Percentiles rank a stretch among this genome's conserved stretches.
Evolutionary conservation across 345 rosid species (phyloP).

Genomic region (Salix caprea): DNA sequence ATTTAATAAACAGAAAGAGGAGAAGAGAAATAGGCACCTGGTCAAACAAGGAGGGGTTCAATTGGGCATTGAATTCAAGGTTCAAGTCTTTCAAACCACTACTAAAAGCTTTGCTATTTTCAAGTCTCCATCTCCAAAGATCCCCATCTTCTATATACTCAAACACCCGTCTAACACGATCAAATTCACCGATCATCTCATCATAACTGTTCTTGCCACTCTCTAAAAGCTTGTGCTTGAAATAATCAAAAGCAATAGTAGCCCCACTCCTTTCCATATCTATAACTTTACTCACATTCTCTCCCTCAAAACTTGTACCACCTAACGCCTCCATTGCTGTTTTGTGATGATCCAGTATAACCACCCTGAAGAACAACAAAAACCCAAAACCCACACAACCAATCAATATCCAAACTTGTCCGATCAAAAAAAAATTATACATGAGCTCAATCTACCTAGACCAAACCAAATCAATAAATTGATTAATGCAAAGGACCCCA

Average conservation of each 20-base stretch:
- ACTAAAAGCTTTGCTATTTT: slow-evolving; percentile 62
- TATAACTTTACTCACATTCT: slow-evolving; percentile 47
- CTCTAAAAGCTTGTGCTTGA: slow-evolving; percentile 39
- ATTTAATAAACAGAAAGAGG: background rate
- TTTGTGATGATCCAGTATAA: slow-evolving; percentile 66
- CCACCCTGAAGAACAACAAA: slow-evolving; percentile 26
- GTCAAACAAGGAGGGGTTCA: slow-evolving; percentile 52
- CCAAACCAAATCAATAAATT: too few relatives aligned
- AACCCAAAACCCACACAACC: background rate
- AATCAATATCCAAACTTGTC: too few relatives aligned
- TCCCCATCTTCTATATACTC: slow-evolving; percentile 69
- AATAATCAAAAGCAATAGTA: slow-evolving; percentile 70
- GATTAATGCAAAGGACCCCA: too few relatives aligned
- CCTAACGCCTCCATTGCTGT: slow-evolving; percentile 52
- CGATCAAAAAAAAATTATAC: too few relatives aligned
- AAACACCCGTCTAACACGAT: slow-evolving; percentile 45
- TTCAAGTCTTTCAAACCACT: slow-evolving; percentile 61
- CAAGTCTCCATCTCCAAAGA: slow-evolving; percentile 71
- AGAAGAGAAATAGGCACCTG: slow-evolving; percentile 29
- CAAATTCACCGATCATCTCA: slow-evolving; percentile 21
- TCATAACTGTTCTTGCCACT: background rate
- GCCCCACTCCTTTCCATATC: slow-evolving; percentile 75
- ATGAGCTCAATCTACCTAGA: too few relatives aligned
- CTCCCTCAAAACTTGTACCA: slow-evolving; percentile 18
- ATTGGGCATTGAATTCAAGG: slow-evolving; percentile 40